A percentile compares a stretch with the other conserved stretches of the same genome.
Conservation (phyloP, 2,329 filamentous ascomycete species). For the Penicillium rolfsii region DNA sequence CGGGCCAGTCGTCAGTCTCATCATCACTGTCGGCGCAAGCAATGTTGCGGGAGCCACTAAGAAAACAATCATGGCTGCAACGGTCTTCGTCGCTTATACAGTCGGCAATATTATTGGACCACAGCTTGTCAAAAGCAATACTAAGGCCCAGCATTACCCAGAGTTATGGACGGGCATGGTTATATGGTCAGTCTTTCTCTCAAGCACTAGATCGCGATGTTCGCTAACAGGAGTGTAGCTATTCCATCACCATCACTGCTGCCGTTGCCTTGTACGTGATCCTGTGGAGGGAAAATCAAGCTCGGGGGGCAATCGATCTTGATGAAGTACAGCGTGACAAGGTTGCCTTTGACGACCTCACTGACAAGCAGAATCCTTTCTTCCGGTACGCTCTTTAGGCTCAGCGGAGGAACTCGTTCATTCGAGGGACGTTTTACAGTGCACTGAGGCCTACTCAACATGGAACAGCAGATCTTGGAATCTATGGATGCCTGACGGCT, state of each 20-base stretch:
- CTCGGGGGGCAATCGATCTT: slow-evolving; percentile 52
- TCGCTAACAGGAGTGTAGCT: slow-evolving; percentile 49
- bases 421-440: not conserved
- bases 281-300: slow-evolving; percentile 62
- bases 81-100: slow-evolving; percentile 75
- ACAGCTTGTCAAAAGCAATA: slow-evolving; percentile 69
- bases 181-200: slow-evolving; percentile 51
- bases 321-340: slow-evolving; percentile 66
- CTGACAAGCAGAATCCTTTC: slow-evolving; percentile 69
- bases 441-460: not conserved
- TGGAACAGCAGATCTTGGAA: not conserved
- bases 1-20: slow-evolving; percentile 68
- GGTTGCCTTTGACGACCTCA: slow-evolving; percentile 68
- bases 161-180: slow-evolving; percentile 72
- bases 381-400: slow-evolving; percentile 62
- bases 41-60: slow-evolving; percentile 78
- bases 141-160: slow-evolving; percentile 68
- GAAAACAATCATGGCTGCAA: slow-evolving; percentile 74
- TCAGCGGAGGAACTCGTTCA: not conserved
- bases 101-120: slow-evolving; percentile 77
- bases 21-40: slow-evolving; percentile 61
- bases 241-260: slow-evolving; percentile 67
- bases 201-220: not conserved
- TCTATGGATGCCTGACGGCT: not conserved
- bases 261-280: slow-evolving; percentile 62